Evolutionary conservation across 2,329 filamentous ascomycete genomes (phyloP), one percentile per base, ranked within the genome.

Genomic region (Beauveria australis): DNA sequence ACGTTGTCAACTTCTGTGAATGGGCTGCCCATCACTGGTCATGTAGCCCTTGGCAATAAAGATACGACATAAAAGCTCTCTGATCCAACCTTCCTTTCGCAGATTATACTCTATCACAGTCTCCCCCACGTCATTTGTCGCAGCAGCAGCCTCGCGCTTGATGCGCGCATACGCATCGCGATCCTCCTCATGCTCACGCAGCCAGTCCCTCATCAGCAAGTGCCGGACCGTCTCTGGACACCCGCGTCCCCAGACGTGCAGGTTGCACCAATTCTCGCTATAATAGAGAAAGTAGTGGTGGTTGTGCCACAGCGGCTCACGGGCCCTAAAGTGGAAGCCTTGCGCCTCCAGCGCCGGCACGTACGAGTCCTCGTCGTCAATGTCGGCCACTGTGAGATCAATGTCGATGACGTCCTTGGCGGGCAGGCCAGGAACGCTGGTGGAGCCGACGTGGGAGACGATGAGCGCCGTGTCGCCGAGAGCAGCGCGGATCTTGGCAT

Each of bases 331-430:
- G 51, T 69, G 67, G 62, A 79, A 78, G 5, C 76, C 75, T 4
- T 67, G 69, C 0, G 62, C 59, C 66, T 76, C 75, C 5, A 79
- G 72, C 14, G 66, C 66, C 3, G 71, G 68, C 16, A 75, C 74
- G 61, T 78, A 79, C 18, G 62, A 65, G 14, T 59, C 64, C 63
- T 79, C 76, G 54, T 71, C 69, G 43, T 62, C 63, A 22, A 72
- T 62, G 60, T 76, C 69, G 5, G 66, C 56, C 18, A 80, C 67
- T 18, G 76, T 68, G 22, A 80, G 67, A 63, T 80, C 78, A 52
- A 80, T 70, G 65, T 81, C 78, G 44, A 81, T 75, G 55, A 80
- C 66, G 59, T 74, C 72, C 68, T 80, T 80, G 54, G 78, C 77
- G 1, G 74, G 68, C 14, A 81, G 71, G 3, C 67, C 69, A 0